These are phyloP conservation scores for Angophora floribunda DNA, from an alignment of 345 rosid genomes.

Conservation along the genomic window DNA sequence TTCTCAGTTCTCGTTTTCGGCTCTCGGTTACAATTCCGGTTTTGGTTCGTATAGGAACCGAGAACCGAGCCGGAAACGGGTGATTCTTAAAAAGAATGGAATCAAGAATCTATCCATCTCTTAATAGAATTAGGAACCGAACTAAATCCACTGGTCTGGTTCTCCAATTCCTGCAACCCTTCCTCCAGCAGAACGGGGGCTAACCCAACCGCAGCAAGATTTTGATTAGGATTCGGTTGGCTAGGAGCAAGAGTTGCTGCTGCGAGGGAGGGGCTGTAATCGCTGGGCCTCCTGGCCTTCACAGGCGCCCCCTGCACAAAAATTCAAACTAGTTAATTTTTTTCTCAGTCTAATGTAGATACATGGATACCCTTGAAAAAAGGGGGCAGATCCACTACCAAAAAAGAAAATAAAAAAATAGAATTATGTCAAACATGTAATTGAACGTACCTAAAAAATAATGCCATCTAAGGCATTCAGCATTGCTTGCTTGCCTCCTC, in stretches of 20 bases:
- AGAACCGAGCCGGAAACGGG: too few species aligned
- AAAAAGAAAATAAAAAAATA: not conserved
- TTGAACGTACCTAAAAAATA: slow-evolving; percentile 62
- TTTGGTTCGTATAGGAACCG: too few species aligned
- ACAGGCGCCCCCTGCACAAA: slow-evolving; percentile 84
- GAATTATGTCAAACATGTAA: not conserved
- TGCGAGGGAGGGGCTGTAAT: slow-evolving; percentile 92
- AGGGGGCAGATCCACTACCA: not conserved
- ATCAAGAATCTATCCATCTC: too few species aligned
- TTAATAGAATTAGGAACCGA: too few species aligned
- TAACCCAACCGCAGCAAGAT: slow-evolving; percentile 90
- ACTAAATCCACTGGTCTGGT: too few species aligned
- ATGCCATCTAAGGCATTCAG: slow-evolving; percentile 98
- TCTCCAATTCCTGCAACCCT: too few species aligned
- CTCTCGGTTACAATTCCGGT: too few species aligned
- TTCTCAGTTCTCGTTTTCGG: too few species aligned
- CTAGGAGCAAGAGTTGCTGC: slow-evolving; percentile 89
- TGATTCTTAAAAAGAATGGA: too few species aligned
- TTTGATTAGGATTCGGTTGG: slow-evolving; percentile 92
- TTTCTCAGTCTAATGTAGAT: not conserved
- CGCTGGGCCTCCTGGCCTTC: slow-evolving; percentile 99
- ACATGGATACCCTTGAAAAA: not conserved
- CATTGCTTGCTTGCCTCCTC: slow-evolving; percentile 99
- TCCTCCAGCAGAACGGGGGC: slow-evolving; percentile 78
- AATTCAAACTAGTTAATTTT: not conserved